phyloP scores from a whole-genome alignment of 2,329 filamentous ascomycete genomes.

The Aspergillus uvarum region DNA sequence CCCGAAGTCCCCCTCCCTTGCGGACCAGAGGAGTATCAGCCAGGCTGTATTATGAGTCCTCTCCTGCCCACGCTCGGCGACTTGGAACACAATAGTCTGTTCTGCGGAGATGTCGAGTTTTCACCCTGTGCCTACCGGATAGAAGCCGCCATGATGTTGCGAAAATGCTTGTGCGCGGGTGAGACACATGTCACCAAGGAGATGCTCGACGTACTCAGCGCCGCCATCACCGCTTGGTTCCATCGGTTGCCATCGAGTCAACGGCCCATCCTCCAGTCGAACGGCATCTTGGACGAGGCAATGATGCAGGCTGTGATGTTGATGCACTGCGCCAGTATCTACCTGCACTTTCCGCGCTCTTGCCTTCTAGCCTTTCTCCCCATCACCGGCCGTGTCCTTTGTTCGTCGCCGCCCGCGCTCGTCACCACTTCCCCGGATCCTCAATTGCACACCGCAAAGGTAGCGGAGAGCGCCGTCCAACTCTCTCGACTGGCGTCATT shows the following conservation, averaged over 20 bases:
- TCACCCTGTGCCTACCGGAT: slow-evolving; percentile 7
- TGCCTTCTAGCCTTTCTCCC: slow-evolving; percentile 7
- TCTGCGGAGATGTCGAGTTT: slow-evolving; percentile 1
- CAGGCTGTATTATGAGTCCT: neutral
- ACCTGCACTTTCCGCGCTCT: slow-evolving; percentile 10
- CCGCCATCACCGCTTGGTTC: slow-evolving; percentile 5
- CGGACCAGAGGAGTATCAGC: slow-evolving; percentile 3
- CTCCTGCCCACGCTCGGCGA: neutral
- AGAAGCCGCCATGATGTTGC: slow-evolving; percentile 7
- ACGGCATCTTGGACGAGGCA: slow-evolving; percentile 3
- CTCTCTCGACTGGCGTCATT: slow-evolving; percentile 5
- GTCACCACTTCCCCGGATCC: neutral
- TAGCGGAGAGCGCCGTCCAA: neutral
- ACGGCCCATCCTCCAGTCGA: neutral
- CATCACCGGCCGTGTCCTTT: slow-evolving; percentile 2
- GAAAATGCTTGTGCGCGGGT: slow-evolving; percentile 7
- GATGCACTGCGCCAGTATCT: slow-evolving; percentile 12
- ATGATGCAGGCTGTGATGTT: slow-evolving; percentile 11
- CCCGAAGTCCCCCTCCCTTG: slow-evolving; percentile 2
- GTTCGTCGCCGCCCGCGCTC: neutral
- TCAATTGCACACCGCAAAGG: slow-evolving; percentile 4
- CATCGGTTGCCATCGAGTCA: slow-evolving; percentile 1
- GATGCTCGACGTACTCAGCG: neutral
- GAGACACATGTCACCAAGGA: neutral
- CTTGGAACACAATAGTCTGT: neutral